phyloP scores from a whole-genome alignment of 768 basidiomycete species.

The Trametes punicea region DNA sequence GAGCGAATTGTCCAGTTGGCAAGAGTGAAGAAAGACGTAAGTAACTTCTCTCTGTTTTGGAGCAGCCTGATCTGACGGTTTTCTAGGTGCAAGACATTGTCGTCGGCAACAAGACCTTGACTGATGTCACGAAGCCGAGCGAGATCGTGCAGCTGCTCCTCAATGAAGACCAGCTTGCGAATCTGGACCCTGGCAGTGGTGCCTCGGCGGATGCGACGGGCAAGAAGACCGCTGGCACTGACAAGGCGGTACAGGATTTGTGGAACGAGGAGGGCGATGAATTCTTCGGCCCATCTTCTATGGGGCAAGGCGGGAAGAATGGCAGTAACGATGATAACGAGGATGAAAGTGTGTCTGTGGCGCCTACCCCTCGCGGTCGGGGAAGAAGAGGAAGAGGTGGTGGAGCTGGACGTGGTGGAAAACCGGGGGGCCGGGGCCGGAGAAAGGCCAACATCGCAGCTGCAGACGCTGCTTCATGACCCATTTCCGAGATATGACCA shows the following conservation, averaged over 20 bases:
- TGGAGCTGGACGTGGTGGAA: slow-evolving; percentile 15
- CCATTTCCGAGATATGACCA: not conserved
- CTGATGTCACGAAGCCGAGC: slow-evolving; percentile 89
- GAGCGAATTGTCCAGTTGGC: slow-evolving; percentile 97
- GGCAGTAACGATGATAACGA: slow-evolving; percentile 26
- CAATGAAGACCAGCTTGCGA: slow-evolving; percentile 90
- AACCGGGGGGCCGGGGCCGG: slow-evolving; percentile 22
- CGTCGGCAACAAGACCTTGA: slow-evolving; percentile 94
- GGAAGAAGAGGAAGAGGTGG: not conserved
- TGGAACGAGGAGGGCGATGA: slow-evolving; percentile 89
- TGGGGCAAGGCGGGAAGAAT: slow-evolving; percentile 19
- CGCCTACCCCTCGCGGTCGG: slow-evolving; percentile 19
- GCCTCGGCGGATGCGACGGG: slow-evolving; percentile 35
- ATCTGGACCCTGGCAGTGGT: slow-evolving; percentile 47
- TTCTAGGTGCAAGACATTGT: slow-evolving; percentile 97
- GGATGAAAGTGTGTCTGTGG: slow-evolving; percentile 27
- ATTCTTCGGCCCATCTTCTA: slow-evolving; percentile 66
- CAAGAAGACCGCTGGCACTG: slow-evolving; percentile 35
- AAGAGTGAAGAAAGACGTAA: slow-evolving; percentile 93
- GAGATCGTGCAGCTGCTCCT: slow-evolving; percentile 94
- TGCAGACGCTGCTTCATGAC: slow-evolving; percentile 18
- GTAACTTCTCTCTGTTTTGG: slow-evolving; percentile 25
- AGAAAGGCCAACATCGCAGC: slow-evolving; percentile 24
- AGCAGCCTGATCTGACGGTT: not conserved
- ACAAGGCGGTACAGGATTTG: slow-evolving; percentile 52